A percentile compares a stretch with the other conserved stretches of the same genome.
These are phyloP conservation scores for Talaromyces sp. DNA, from an alignment of 2,329 filamentous ascomycete species.

Conservation along the genomic window DNA sequence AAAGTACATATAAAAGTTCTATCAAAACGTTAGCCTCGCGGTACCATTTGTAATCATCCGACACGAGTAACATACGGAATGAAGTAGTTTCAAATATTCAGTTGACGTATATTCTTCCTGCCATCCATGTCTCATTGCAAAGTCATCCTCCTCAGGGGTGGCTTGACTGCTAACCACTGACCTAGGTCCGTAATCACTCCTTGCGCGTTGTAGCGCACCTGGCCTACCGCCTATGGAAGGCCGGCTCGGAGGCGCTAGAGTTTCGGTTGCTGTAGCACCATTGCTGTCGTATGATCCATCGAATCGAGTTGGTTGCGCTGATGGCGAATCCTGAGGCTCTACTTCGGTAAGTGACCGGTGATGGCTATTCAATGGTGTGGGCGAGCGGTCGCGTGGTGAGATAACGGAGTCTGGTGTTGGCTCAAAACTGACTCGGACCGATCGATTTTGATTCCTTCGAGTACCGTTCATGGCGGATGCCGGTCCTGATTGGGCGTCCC, in stretches of 20 bases:
- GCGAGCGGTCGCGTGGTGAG: slow-evolving; percentile 15
- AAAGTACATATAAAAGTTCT: slow-evolving; percentile 99
- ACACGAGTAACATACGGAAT: slow-evolving; percentile 59
- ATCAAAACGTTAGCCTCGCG: not conserved
- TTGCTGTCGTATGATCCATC: slow-evolving; percentile 32
- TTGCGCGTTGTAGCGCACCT: slow-evolving; percentile 48
- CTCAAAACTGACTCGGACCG: slow-evolving; percentile 38
- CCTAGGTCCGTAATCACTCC: slow-evolving; percentile 52
- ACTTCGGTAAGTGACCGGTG: slow-evolving; percentile 33
- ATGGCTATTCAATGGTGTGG: slow-evolving; percentile 10
- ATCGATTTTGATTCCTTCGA: slow-evolving; percentile 23
- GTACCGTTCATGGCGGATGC: slow-evolving; percentile 28
- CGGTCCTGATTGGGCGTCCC: slow-evolving; percentile 25
- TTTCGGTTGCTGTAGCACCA: slow-evolving; percentile 22
- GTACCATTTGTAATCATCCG: not conserved
- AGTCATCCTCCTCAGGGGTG: slow-evolving; percentile 47
- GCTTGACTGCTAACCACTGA: slow-evolving; percentile 30
- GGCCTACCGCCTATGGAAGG: slow-evolving; percentile 33
- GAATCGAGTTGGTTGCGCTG: slow-evolving; percentile 26
- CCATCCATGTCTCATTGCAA: slow-evolving; percentile 76
- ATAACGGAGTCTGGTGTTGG: slow-evolving; percentile 37
- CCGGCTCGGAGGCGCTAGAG: slow-evolving; percentile 29
- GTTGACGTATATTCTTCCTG: slow-evolving; percentile 89
- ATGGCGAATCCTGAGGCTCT: slow-evolving; percentile 27
- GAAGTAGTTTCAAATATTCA: slow-evolving; percentile 80